A percentile compares a stretch with the other conserved stretches of the same genome.
Conservation (phyloP, 306 rosid genomes). For the Castanea crenata region DNA sequence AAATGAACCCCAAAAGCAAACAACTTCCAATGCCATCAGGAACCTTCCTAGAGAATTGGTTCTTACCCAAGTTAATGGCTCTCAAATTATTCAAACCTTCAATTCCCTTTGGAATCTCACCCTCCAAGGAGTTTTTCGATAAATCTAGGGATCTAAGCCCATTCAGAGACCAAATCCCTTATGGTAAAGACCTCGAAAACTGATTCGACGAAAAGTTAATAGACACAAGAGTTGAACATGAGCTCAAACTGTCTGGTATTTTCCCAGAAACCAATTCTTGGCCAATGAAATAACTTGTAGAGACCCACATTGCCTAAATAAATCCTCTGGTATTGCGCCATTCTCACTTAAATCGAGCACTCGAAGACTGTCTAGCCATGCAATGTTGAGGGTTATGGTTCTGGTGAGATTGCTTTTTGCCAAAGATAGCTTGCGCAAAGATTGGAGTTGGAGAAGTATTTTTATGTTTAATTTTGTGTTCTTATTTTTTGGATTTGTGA, state of each 20-base stretch:
- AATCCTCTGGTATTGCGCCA: constrained; percentile 52
- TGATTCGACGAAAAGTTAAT: constrained; percentile 61
- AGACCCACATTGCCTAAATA: constrained; percentile 92
- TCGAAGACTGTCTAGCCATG: constrained; percentile 62
- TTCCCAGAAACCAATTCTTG: constrained; percentile 63
- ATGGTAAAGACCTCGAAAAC: constrained; percentile 67
- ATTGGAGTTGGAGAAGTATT: constrained; percentile 53
- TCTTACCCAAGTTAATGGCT: constrained; percentile 55
- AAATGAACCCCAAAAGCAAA: constrained; percentile 77
- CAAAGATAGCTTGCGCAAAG: constrained; percentile 62
- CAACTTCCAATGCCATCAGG: constrained; percentile 73
- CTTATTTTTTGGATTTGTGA: too few relatives aligned
- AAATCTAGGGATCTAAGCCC: constrained; percentile 79
- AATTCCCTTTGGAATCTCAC: constrained; percentile 57
- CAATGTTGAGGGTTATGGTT: constrained; percentile 52
- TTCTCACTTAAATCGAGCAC: constrained; percentile 77
- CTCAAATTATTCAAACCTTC: constrained; percentile 63
- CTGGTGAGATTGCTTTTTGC: constrained; percentile 77
- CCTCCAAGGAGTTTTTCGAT: constrained; percentile 72
- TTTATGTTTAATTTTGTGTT: too few relatives aligned
- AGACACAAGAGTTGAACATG: constrained; percentile 62
- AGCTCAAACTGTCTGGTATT: constrained; percentile 62
- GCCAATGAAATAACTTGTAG: constrained; percentile 67
- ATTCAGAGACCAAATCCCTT: constrained; percentile 65
- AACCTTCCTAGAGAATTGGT: constrained; percentile 60